phyloP scores from a whole-genome alignment of 2,329 filamentous ascomycete species.

The Aspergillus hortae region DNA sequence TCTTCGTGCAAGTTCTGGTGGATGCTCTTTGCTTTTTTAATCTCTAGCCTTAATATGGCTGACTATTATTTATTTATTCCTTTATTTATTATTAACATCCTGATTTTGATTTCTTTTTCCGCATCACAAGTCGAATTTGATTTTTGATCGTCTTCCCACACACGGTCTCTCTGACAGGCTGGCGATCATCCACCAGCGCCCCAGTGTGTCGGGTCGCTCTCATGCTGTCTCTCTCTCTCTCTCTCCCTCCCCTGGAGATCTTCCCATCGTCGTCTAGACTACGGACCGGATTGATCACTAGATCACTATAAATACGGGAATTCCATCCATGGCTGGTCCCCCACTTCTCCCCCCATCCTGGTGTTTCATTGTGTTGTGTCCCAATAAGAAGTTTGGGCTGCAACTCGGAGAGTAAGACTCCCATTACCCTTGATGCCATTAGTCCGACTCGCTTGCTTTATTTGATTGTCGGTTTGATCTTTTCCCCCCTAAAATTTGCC shows the following conservation, averaged over 20 bases:
- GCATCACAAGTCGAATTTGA: not conserved
- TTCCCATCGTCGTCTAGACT: not conserved
- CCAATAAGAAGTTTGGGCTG: slow-evolving; percentile 8
- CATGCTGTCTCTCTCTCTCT: not conserved
- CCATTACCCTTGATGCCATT: not conserved
- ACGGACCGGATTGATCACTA: not conserved
- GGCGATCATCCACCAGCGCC: not conserved
- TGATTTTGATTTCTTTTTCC: not conserved
- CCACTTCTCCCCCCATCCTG: slow-evolving; percentile 3
- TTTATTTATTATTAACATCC: not conserved
- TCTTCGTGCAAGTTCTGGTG: no score
- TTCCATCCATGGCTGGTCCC: slow-evolving; percentile 6
- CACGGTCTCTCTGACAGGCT: not conserved
- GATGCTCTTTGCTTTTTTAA: not conserved
- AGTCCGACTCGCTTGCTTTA: no score
- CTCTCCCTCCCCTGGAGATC: not conserved
- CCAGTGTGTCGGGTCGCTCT: not conserved
- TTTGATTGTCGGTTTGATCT: no score
- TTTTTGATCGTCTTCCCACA: not conserved
- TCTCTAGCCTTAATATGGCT: not conserved
- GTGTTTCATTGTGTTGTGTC: slow-evolving; percentile 3
- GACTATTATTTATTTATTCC: no score
- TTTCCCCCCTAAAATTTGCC: no score
- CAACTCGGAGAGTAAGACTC: slow-evolving; percentile 8
- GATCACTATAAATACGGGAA: slow-evolving; percentile 3